Conservation (phyloP, 2,329 filamentous ascomycete genomes). For the Alternaria hordeiaustralica region DNA sequence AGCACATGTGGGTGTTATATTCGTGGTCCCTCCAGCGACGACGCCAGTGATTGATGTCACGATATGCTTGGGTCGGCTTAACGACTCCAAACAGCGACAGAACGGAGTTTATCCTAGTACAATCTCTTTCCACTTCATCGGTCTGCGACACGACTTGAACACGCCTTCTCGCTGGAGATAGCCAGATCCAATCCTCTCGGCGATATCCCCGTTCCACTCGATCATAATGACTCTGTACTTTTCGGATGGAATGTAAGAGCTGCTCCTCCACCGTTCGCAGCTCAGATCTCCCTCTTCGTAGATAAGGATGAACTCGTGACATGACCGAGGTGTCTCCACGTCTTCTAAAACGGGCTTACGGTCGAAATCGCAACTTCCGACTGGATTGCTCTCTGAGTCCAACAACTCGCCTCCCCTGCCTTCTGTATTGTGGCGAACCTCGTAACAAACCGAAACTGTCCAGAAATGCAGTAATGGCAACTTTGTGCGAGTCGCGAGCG, state of each 20-base stretch:
- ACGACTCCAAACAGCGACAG: fast-evolving
- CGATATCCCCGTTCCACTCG: background rate
- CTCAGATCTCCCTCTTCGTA: background rate
- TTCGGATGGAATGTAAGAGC: fast-evolving
- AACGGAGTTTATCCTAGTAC: background rate
- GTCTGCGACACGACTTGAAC: background rate
- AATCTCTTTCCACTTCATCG: background rate
- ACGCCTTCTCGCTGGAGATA: background rate
- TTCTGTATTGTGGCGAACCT: background rate
- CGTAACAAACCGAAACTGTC: background rate
- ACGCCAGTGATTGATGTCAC: no score
- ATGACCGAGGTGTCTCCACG: fast-evolving
- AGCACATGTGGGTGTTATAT: no score
- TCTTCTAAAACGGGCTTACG: no score
- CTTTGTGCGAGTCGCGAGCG: no score
- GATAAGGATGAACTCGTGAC: background rate
- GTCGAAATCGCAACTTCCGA: background rate
- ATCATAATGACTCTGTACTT: background rate
- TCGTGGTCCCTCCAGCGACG: no score
- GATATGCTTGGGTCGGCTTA: no score
- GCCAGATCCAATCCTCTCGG: background rate
- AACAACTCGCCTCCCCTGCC: background rate
- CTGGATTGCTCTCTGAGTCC: fast-evolving
- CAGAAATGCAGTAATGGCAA: background rate
- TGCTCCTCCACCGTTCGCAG: background rate